These are phyloP conservation scores for Aspergillus tamarii DNA, from an alignment of 2,329 filamentous ascomycete species.

Conservation along the genomic window DNA sequence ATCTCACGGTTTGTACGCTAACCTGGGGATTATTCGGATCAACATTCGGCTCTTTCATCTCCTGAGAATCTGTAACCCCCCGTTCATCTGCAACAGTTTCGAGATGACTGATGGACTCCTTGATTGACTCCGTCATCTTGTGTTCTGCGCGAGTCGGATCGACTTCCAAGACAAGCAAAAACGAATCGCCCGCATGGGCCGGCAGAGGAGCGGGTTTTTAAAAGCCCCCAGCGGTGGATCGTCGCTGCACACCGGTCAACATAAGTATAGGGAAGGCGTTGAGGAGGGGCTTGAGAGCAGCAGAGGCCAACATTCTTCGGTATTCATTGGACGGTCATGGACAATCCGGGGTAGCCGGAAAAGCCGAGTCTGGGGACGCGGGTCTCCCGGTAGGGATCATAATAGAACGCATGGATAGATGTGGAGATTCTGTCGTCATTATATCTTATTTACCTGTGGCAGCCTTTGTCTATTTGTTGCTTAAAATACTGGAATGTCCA, in stretches of 20 bases:
- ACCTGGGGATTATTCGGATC: constrained; percentile 27
- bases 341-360: constrained; percentile 1
- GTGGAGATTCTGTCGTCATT: not conserved
- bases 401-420: not conserved
- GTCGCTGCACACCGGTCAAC: not conserved
- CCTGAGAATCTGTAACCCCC: not conserved
- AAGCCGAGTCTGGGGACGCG: constrained; percentile 1
- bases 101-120: constrained; percentile 6
- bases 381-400: not conserved
- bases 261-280: not conserved
- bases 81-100: constrained; percentile 11
- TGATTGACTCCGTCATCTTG: not conserved
- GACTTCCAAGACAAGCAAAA: not conserved
- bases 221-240: not conserved
- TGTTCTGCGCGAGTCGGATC: not conserved
- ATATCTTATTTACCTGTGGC: not conserved
- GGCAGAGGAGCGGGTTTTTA: not conserved
- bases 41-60: not conserved
- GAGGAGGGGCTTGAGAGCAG: not conserved
- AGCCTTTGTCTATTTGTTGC: not conserved
- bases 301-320: not conserved
- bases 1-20: not conserved
- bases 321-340: not conserved
- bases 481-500: not conserved
- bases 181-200: not conserved